Evolutionary conservation across 2,329 filamentous ascomycete genomes (phyloP).

Genomic region (Gaeumannomyces sp.): DNA sequence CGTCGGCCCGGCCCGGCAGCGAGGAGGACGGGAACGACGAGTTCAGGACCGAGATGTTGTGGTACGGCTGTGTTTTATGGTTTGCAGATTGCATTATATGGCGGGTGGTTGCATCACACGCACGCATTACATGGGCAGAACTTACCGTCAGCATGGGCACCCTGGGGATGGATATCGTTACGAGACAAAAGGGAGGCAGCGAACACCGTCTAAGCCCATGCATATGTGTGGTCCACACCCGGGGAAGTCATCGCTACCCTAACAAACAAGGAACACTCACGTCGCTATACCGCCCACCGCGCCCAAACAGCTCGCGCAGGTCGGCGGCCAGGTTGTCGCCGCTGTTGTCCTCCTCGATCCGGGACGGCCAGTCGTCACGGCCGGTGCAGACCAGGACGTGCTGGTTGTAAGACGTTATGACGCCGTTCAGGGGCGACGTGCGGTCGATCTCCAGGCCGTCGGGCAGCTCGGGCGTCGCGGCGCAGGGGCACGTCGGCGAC

Average conservation of each 20-base stretch:
- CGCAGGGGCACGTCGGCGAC: constrained; percentile 68
- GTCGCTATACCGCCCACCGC: constrained; percentile 60
- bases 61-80: constrained; percentile 63
- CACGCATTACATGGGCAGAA: background rate
- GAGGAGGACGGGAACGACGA: constrained; percentile 61
- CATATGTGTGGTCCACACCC: background rate
- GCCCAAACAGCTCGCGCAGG: constrained; percentile 62
- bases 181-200: too few species aligned
- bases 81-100: background rate
- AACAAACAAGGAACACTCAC: constrained; percentile 36
- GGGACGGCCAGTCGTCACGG: constrained; percentile 70
- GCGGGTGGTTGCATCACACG: background rate
- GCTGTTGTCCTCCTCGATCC: constrained; percentile 74
- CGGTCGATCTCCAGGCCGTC: constrained; percentile 68
- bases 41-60: constrained; percentile 71
- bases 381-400: constrained; percentile 83
- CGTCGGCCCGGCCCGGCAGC: constrained; percentile 35
- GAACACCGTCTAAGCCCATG: background rate
- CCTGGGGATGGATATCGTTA: background rate
- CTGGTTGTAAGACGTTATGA: constrained; percentile 71
- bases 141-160: background rate
- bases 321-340: constrained; percentile 63
- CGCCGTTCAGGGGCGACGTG: constrained; percentile 62
- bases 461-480: constrained; percentile 58
- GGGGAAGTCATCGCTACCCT: background rate